phyloP scores from a whole-genome alignment of 1,284 basidiomycete genomes.

The Volvariella surrecta region DNA sequence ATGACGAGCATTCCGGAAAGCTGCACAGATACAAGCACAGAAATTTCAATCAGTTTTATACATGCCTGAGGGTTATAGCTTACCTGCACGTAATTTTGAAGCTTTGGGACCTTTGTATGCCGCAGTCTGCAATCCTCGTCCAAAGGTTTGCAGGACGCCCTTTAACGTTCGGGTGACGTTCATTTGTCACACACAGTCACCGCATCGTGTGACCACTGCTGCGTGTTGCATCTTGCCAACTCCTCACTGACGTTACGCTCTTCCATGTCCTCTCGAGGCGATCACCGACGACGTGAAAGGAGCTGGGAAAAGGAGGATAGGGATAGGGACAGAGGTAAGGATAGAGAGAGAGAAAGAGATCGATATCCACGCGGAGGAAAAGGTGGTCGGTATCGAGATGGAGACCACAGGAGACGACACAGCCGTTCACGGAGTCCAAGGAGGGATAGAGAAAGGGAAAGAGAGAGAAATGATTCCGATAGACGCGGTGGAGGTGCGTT shows the following conservation, averaged over 20 bases:
- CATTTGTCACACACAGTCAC: constrained; percentile 11
- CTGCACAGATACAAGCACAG: constrained; percentile 2
- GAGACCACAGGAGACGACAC: constrained; percentile 36
- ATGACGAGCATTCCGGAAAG: constrained; percentile 19
- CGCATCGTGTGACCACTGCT: neutral
- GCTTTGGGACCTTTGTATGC: no score
- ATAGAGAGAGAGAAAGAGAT: constrained; percentile 22
- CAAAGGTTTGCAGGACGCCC: no score
- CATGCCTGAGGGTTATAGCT: no score
- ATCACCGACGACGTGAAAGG: constrained; percentile 53
- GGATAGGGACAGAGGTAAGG: constrained; percentile 33
- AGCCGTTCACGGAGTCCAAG: constrained; percentile 67
- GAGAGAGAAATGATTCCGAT: constrained; percentile 33
- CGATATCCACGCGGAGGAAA: constrained; percentile 26
- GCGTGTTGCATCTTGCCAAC: neutral
- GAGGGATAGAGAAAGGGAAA: constrained; percentile 6
- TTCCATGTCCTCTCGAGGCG: constrained; percentile 36
- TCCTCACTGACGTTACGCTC: neutral
- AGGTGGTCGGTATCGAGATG: constrained; percentile 30
- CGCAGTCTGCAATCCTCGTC: no score
- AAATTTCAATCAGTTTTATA: no score
- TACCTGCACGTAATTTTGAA: no score
- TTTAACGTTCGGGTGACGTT: no score
- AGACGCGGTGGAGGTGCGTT: constrained; percentile 30
- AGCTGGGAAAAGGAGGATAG: constrained; percentile 59